These are phyloP conservation scores for Leccinellum luteum DNA, from an alignment of 768 basidiomycete species.

Conservation along the genomic window DNA sequence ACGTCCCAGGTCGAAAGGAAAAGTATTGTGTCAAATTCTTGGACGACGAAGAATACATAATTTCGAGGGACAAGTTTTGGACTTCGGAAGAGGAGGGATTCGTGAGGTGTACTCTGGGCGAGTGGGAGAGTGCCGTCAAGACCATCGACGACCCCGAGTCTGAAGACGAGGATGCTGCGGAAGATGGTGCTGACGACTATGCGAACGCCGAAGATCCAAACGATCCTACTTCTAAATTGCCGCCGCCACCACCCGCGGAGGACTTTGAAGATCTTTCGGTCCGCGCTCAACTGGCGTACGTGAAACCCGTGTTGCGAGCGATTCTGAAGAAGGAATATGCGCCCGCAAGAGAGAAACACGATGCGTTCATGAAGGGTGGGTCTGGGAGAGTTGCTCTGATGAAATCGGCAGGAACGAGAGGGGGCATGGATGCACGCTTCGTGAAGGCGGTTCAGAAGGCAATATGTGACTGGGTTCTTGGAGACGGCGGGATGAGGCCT, in stretches of 20 bases:
- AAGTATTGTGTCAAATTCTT: conserved; percentile 61
- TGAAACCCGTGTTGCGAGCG: conserved; percentile 59
- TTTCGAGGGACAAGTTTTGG: conserved; percentile 53
- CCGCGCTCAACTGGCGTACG: conserved; percentile 60
- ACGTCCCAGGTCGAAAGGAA: conserved; percentile 38
- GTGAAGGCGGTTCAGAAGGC: conserved; percentile 36
- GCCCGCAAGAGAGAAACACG: conserved; percentile 51
- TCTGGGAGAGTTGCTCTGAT: conserved; percentile 37
- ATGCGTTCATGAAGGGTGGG: conserved; percentile 59
- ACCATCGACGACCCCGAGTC: conserved; percentile 27
- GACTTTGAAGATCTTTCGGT: conserved; percentile 52
- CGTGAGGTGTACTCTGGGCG: conserved; percentile 58
- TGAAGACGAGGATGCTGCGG: conserved; percentile 27
- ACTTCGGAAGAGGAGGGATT: conserved; percentile 60
- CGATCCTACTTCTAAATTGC: conserved; percentile 20
- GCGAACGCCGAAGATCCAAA: conserved; percentile 20
- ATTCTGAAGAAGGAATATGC: conserved; percentile 55
- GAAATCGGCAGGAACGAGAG: conserved; percentile 35
- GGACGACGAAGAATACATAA: conserved; percentile 44
- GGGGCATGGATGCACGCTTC: conserved; percentile 37
- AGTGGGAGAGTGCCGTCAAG: conserved; percentile 46
- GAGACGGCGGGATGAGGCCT: conserved; percentile 11
- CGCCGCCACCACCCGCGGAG: conserved; percentile 41
- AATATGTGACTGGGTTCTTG: conserved; percentile 29
- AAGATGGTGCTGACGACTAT: conserved; percentile 33